Percentiles rank a stretch among this genome's conserved stretches.
These are phyloP conservation scores for Elsinoe australis DNA, from an alignment of 2,329 filamentous ascomycete species.

Conservation along the genomic window DNA sequence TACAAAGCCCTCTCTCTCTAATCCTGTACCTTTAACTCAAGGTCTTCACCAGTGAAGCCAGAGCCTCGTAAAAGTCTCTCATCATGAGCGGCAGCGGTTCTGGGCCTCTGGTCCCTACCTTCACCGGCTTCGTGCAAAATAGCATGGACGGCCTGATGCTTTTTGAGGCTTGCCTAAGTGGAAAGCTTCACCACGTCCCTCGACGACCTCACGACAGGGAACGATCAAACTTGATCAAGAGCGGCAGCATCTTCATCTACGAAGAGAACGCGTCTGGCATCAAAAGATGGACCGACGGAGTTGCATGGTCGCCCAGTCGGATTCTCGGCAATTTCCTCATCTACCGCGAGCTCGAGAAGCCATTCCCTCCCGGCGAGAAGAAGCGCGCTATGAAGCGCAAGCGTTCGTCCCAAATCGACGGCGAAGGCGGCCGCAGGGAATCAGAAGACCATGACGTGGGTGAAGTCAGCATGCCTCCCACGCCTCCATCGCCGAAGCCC, in stretches of 20 bases:
- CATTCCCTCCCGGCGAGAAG: constrained; percentile 75
- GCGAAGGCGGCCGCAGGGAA: constrained; percentile 42
- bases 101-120: constrained; percentile 34
- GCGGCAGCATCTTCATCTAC: constrained; percentile 84
- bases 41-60: background rate
- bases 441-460: constrained; percentile 28
- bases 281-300: constrained; percentile 88
- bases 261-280: constrained; percentile 86
- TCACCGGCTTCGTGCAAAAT: constrained; percentile 34
- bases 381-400: constrained; percentile 71
- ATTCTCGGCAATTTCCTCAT: constrained; percentile 80
- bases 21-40: background rate
- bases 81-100: constrained; percentile 31
- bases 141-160: constrained; percentile 64
- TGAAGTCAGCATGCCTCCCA: constrained; percentile 27
- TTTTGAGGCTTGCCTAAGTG: constrained; percentile 69
- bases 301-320: constrained; percentile 82
- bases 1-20: no score
- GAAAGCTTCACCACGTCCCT: constrained; percentile 64
- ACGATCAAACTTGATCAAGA: constrained; percentile 65
- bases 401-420: constrained; percentile 45
- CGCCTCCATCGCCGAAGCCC: constrained; percentile 29
- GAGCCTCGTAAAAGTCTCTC: background rate
- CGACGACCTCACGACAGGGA: constrained; percentile 83
- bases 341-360: constrained; percentile 72